phyloP scores from a whole-genome alignment of 257 asterid genomes.

The Solanum neorickii region DNA sequence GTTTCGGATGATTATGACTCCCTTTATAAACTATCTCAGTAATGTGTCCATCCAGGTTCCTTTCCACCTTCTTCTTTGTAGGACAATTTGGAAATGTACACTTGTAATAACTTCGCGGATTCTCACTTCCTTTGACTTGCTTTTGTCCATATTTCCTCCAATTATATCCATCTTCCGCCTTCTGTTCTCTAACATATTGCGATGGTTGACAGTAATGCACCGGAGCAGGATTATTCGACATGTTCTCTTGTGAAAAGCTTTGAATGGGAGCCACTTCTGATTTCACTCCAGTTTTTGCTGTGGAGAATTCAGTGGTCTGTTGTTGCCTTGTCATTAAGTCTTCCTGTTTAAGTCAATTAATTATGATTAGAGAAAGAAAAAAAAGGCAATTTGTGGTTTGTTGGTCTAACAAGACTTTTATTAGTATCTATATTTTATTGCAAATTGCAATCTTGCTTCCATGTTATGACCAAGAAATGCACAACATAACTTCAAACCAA shows the following conservation, averaged over 20 bases:
- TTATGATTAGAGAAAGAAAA: not conserved
- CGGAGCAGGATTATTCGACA: constrained; percentile 15
- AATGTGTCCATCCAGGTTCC: constrained; percentile 63
- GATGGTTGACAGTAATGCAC: constrained; percentile 27
- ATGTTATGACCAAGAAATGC: not conserved
- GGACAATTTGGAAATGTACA: constrained; percentile 76
- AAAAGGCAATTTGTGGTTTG: not conserved
- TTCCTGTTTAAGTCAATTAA: constrained; percentile 24
- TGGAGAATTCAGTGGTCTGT: constrained; percentile 15
- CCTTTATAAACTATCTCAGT: constrained; percentile 92
- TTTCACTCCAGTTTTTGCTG: constrained; percentile 4
- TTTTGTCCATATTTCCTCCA: constrained; percentile 91
- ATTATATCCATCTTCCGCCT: constrained; percentile 77
- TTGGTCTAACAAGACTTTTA: not conserved
- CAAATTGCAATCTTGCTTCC: not conserved
- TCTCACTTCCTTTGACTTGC: constrained; percentile 78
- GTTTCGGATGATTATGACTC: constrained; percentile 84
- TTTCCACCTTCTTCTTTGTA: constrained; percentile 84
- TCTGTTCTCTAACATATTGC: constrained; percentile 56
- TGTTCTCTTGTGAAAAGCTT: constrained; percentile 19
- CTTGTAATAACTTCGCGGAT: constrained; percentile 82
- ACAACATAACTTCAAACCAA: not conserved
- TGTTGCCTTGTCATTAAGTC: constrained; percentile 29
- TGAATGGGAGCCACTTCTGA: constrained; percentile 20
- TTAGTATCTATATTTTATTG: not conserved